A percentile compares a stretch with the other conserved stretches of the same genome.
Evolutionary conservation across 1,284 basidiomycete species (phyloP).

Genomic region (Psilocybe mexicana): DNA sequence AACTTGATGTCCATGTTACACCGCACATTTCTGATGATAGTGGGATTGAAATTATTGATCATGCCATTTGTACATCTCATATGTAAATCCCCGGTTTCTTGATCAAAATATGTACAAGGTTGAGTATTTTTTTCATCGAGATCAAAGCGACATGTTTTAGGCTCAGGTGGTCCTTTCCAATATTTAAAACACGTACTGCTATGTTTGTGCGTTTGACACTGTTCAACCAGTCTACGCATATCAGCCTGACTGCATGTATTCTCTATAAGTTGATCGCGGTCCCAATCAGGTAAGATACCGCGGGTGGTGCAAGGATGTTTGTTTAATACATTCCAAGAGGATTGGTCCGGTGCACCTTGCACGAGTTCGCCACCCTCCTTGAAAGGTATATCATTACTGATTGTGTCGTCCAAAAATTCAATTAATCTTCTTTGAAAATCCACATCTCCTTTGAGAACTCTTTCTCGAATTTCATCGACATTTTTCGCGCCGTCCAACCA

Average conservation of each 20-base stretch:
- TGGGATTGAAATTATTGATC: constrained; percentile 41
- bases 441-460: too few relatives aligned
- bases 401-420: constrained; percentile 32
- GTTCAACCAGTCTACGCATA: background rate
- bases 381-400: constrained; percentile 26
- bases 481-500: constrained; percentile 41
- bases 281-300: too few relatives aligned
- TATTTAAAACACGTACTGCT: constrained; percentile 38
- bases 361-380: too few relatives aligned
- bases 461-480: too few relatives aligned
- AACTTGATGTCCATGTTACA: constrained; percentile 47
- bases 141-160: constrained; percentile 33
- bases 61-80: constrained; percentile 32
- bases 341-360: too few relatives aligned
- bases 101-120: constrained; percentile 25
- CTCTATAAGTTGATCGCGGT: too few relatives aligned
- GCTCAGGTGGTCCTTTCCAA: constrained; percentile 26
- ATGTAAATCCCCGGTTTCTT: constrained; percentile 30
- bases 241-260: too few relatives aligned
- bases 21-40: constrained; percentile 31
- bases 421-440: constrained; percentile 26
- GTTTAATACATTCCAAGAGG: too few relatives aligned
- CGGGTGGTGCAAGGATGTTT: too few relatives aligned
- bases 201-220: constrained; percentile 34
- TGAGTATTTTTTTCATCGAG: constrained; percentile 20